phyloP scores from a whole-genome alignment of 495 filamentous ascomycete genomes.

The Cladorrhinum samala region DNA sequence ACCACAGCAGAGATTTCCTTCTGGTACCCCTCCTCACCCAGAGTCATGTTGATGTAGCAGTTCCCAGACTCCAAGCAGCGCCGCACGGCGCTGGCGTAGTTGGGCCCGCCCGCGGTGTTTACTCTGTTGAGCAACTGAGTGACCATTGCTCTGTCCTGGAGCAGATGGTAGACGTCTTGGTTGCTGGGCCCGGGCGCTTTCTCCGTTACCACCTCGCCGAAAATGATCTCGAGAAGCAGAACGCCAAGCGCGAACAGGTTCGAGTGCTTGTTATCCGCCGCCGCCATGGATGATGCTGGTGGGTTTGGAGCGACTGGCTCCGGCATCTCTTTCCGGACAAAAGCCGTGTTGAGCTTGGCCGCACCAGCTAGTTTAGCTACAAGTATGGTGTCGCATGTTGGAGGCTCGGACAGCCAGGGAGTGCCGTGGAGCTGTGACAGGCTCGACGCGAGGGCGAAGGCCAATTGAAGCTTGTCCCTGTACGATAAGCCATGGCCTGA shows the following conservation, averaged over 20 bases:
- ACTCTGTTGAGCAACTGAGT: not conserved
- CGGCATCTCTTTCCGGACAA: not conserved
- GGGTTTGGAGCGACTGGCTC: not conserved
- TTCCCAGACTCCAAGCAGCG: not conserved
- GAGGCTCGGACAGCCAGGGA: not conserved
- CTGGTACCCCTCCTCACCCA: not conserved
- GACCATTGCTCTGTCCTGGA: not conserved
- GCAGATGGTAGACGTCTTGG: not conserved
- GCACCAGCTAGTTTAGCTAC: not conserved
- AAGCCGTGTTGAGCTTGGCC: not conserved
- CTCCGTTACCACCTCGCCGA: not conserved
- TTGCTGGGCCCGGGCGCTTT: not conserved
- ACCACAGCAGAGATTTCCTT: not conserved
- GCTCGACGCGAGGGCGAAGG: not conserved
- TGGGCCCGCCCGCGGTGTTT: not conserved
- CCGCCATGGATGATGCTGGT: not conserved
- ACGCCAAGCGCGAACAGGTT: not conserved
- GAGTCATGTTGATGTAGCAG: not conserved
- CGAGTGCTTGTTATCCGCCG: not conserved
- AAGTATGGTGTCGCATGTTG: not conserved
- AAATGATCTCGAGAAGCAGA: not conserved
- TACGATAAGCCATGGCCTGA: not conserved
- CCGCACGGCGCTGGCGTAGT: not conserved
- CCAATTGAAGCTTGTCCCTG: not conserved
- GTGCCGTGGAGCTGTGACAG: not conserved